Evolutionary conservation across 208 protist genomes (phyloP).

Genomic region (Trypanosoma cruzi): DNA sequence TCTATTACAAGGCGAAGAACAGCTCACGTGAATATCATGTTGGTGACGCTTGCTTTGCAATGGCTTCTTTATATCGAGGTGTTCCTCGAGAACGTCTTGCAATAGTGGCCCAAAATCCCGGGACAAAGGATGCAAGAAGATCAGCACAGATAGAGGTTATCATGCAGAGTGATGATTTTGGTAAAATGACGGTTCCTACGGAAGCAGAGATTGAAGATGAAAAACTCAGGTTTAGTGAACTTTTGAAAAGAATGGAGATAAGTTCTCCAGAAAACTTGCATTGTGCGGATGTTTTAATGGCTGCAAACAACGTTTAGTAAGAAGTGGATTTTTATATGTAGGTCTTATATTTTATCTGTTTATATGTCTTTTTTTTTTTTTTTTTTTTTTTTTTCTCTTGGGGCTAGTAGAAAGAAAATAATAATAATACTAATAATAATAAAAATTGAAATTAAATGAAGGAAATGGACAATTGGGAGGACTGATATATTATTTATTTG

Average conservation of each 20-base stretch:
- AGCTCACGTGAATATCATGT: conserved; percentile 76
- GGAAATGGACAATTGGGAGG: too few relatives aligned
- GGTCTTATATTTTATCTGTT: conserved; percentile 8
- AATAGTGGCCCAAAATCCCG: conserved; percentile 79
- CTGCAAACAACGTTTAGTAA: conserved; percentile 23
- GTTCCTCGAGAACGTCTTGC: conserved; percentile 75
- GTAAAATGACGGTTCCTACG: conserved; percentile 53
- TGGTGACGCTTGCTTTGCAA: conserved; percentile 85
- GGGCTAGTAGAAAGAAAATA: background rate
- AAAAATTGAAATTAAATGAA: too few relatives aligned
- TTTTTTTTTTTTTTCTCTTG: conserved; percentile 1
- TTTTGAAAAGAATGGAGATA: conserved; percentile 57
- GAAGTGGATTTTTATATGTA: conserved; percentile 2
- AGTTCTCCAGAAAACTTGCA: conserved; percentile 73
- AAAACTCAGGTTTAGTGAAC: conserved; percentile 58
- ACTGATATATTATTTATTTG: background rate
- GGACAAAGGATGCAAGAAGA: conserved; percentile 63
- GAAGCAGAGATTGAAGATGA: conserved; percentile 69
- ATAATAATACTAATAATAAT: too few relatives aligned
- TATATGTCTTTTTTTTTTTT: conserved; percentile 17
- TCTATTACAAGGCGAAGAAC: conserved; percentile 81
- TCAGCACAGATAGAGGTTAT: conserved; percentile 69
- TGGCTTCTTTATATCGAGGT: conserved; percentile 79
- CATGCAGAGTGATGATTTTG: conserved; percentile 88
- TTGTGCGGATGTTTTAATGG: conserved; percentile 80